Evolutionary conservation across 148 eudicot species (phyloP).

Genomic region (Camellia granthamiana): DNA sequence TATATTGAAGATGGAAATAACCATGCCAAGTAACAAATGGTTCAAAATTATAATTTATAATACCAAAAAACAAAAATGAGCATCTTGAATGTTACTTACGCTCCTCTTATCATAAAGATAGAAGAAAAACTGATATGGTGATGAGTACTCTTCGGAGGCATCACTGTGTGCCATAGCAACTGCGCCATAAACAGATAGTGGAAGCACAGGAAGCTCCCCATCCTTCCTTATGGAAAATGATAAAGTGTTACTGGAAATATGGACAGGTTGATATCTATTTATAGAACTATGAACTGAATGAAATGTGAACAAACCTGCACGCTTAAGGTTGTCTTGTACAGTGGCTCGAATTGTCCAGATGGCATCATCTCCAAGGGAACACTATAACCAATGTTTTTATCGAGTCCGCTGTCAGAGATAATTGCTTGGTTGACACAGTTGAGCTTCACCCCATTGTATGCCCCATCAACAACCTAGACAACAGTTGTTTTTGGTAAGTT

Average conservation of each 20-base stretch:
- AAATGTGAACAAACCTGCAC: slow-evolving; percentile 60
- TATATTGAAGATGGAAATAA: not conserved
- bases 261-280: not conserved
- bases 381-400: slow-evolving; percentile 54
- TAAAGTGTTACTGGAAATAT: not conserved
- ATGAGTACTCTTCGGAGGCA: slow-evolving; percentile 79
- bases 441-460: slow-evolving; percentile 78
- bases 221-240: slow-evolving; percentile 45
- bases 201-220: slow-evolving; percentile 97
- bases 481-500: slow-evolving; percentile 1
- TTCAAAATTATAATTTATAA: slow-evolving; percentile 12
- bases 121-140: slow-evolving; percentile 92
- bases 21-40: not conserved
- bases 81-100: slow-evolving; percentile 45
- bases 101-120: slow-evolving; percentile 87
- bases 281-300: not conserved
- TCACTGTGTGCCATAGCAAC: slow-evolving; percentile 94
- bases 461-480: slow-evolving; percentile 75
- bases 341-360: slow-evolving; percentile 93
- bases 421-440: slow-evolving; percentile 69
- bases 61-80: too few species aligned
- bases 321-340: slow-evolving; percentile 76
- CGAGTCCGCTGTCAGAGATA: slow-evolving; percentile 63
- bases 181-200: slow-evolving; percentile 93
- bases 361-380: slow-evolving; percentile 91